Evolutionary conservation across 2,329 filamentous ascomycete species (phyloP).

Genomic region (Pyrenophora tritici-repentis): DNA sequence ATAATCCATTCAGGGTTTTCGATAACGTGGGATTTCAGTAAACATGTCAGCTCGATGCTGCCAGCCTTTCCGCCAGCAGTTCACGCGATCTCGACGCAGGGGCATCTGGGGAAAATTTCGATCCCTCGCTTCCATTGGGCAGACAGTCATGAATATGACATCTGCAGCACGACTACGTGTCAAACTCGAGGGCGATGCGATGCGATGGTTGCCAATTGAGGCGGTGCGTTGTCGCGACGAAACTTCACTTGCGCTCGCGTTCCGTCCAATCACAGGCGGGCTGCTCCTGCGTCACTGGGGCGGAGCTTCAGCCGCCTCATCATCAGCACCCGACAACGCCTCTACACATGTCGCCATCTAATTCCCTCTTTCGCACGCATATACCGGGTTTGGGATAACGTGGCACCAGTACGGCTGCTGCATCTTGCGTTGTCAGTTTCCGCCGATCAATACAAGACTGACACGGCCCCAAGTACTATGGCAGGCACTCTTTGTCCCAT

Average conservation of each 20-base stretch:
- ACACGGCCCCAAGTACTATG: slow-evolving; percentile 1
- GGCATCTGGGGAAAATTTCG: neutral
- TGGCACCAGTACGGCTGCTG: slow-evolving; percentile 1
- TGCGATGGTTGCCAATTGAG: slow-evolving; percentile 3
- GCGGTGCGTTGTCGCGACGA: slow-evolving; percentile 13
- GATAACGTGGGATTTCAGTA: too few species aligned
- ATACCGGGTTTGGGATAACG: neutral
- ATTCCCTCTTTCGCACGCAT: neutral
- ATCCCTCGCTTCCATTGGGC: too few species aligned
- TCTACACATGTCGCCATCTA: slow-evolving; percentile 2
- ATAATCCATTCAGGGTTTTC: too few species aligned
- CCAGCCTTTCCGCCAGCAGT: too few species aligned
- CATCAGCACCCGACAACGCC: slow-evolving; percentile 3
- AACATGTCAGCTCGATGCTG: neutral
- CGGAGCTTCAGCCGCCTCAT: slow-evolving; percentile 9
- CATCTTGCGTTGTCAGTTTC: neutral
- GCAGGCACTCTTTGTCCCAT: neutral
- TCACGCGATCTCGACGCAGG: too few species aligned
- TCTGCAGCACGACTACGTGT: neutral
- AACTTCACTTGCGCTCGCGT: slow-evolving; percentile 12
- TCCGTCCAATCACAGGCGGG: slow-evolving; percentile 6
- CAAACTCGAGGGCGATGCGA: neutral
- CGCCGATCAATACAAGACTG: slow-evolving; percentile 6
- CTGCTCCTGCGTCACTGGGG: slow-evolving; percentile 9
- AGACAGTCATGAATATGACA: too few species aligned